Evolutionary conservation across 2,329 filamentous ascomycete genomes (phyloP), one percentile per base, ranked within the genome.

Genomic region (Trichophaea hybrida): DNA sequence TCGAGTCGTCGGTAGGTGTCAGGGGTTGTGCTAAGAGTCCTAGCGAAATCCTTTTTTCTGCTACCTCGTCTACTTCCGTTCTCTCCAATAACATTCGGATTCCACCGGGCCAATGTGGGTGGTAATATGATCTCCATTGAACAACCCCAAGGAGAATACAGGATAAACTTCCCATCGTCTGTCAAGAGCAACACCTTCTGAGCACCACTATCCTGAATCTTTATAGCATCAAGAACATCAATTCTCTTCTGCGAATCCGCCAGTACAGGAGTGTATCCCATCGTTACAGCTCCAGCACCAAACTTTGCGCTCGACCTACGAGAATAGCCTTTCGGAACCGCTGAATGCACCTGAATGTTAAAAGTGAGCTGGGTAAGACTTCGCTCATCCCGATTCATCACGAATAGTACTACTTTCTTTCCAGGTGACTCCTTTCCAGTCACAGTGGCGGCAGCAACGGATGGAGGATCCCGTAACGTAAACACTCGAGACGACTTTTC

Each of bases 301-400:
- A 56, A 61, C 24, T 57, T 64, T 32, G 57, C 44, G 32, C 59
- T 64, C 10, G 61, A 60, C 32, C 57, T 58, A 8, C 63, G 59
- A n/a, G 50, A 53, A 37, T 65, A 65, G 13, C 63, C 59, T 13
- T 56, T 61, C 8, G 61, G 61, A 17, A 61, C 59, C 6, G 59
- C 59, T n/a, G 63, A 54, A 17, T 66, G 64, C 6, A 63, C 60
- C 59, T 81, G 78, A 6, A 82, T 72, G 61, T 80, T 76, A 13
- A 89, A 73, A 4, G 80, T 83, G 43, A 88, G 74, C 2, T 88
- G 76, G 52, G 85, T 80, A 31, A 89, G 76, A 24, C 80, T 80
- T 64, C 80, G 83, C 65, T 86, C 82, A 53, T 81, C 74, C 4
- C 78, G 75, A 67, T 90, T 85, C 68, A 88, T 79, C 52, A 90